phyloP scores from a whole-genome alignment of 1,284 basidiomycete genomes.

The Ustilago nuda region DNA sequence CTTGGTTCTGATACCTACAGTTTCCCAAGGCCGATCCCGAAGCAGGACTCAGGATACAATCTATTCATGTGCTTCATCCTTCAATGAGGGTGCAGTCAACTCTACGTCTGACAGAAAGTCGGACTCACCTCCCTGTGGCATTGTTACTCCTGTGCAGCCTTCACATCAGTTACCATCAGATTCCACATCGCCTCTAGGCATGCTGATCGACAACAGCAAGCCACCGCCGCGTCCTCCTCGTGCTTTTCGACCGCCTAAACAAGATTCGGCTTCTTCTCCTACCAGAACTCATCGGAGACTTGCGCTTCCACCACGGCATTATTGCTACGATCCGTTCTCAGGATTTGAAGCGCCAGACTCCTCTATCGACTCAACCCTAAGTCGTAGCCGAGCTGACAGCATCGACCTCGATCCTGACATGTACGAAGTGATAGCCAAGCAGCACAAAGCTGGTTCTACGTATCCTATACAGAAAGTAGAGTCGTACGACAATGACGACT shows the following conservation, averaged over 20 bases:
- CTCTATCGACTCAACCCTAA: background rate
- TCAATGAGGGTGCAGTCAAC: background rate
- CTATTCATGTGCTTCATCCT: slow-evolving; percentile 12
- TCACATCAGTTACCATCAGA: background rate
- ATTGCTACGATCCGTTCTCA: slow-evolving; percentile 22
- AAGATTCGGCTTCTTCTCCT: background rate
- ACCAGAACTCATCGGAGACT: background rate
- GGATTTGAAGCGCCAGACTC: slow-evolving; percentile 4
- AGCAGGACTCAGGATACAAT: slow-evolving; percentile 8
- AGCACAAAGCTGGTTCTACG: background rate
- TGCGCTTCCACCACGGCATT: background rate
- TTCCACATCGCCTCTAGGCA: background rate
- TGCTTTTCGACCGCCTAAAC: background rate
- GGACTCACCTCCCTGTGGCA: background rate
- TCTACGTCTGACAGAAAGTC: background rate
- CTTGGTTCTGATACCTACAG: background rate
- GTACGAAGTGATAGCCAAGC: background rate
- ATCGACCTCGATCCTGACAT: slow-evolving; percentile 20
- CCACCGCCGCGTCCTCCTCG: slow-evolving; percentile 17
- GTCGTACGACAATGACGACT: background rate
- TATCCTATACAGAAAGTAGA: background rate
- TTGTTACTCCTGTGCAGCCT: background rate
- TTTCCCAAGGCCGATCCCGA: background rate
- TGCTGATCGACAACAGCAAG: background rate
- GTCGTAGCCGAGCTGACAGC: slow-evolving; percentile 25